Percentiles rank a stretch among this genome's conserved stretches.
Evolutionary conservation across 164 flowering plant genomes (phyloP).

Genomic region (Litsea cubeba): DNA sequence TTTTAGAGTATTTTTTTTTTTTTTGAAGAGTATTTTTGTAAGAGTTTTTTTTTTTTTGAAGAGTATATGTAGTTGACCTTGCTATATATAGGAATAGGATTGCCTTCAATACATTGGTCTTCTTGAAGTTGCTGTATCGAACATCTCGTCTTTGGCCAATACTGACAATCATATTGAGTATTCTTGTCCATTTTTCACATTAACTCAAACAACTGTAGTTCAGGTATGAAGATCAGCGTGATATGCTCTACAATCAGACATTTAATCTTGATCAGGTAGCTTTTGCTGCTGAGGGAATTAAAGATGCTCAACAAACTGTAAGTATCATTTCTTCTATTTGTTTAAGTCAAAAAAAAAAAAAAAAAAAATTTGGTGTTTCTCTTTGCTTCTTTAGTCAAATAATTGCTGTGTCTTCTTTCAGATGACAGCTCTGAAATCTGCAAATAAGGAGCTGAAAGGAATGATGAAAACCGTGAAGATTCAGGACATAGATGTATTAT

Average conservation of each 20-base stretch:
- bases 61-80: too few relatives aligned
- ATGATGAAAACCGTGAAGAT: constrained; percentile 89
- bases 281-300: constrained; percentile 93
- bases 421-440: constrained; percentile 84
- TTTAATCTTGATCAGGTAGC: constrained; percentile 96
- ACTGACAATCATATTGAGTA: neutral
- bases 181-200: too few relatives aligned
- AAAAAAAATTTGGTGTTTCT: neutral
- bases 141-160: neutral
- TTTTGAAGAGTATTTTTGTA: too few relatives aligned
- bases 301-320: constrained; percentile 98
- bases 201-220: neutral
- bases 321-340: constrained; percentile 16
- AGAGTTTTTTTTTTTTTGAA: too few relatives aligned
- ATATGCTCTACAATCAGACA: constrained; percentile 97
- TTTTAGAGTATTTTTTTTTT: too few relatives aligned
- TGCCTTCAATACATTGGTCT: too few relatives aligned
- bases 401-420: constrained; percentile 23
- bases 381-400: neutral
- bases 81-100: too few relatives aligned
- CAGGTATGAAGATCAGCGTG: constrained; percentile 98
- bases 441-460: constrained; percentile 82
- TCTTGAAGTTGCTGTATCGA: neutral
- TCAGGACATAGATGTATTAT: constrained; percentile 83
- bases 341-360: neutral